Evolutionary conservation across 2,329 filamentous ascomycete species (phyloP), one percentile per base, ranked within the genome.

Genomic region (Phialemoniopsis sp.): DNA sequence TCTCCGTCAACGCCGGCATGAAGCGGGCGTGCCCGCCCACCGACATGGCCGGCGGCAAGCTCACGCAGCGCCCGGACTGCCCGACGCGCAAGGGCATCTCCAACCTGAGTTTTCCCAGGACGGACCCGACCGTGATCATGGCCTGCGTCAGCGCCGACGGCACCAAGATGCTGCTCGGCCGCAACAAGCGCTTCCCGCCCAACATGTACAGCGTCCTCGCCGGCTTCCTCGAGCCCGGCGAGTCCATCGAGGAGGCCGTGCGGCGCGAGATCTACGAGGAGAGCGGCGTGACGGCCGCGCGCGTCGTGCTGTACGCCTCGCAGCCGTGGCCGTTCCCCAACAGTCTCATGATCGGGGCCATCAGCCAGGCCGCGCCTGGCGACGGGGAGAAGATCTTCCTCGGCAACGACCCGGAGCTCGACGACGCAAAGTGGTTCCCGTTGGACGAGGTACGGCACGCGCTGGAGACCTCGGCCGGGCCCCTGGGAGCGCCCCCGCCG

Each of bases 41-140:
- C 2, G 87, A 93, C 58, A 63, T 73, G 32, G 70, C 70, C 16
- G 66, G 66, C 31, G 60, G 59, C 17, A 58, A 61, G 13, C 62
- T 73, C 8, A 60, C 61, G 18, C 67, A 77, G 32, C 81, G 89
- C 8, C 74, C 73, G 2, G 75, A 84, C 14, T 98, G 93, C 63
- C 82, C 79, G 8, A 94, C 90, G 1, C 80, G 93, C 39, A 85
- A 80, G 30, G 89, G 88, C 18, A 68, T 98, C 34, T 95, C 89
- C 26, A 98, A 98, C 64, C 73, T 96, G 38, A 85, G 77, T 55
- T 97, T 96, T 71, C 91, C 91, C 3, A 80, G 90, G 37, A 96
- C 91, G 3, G 90, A 96, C 53, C 89, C 90, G 1, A 95, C 89
- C 19, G 89, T 97, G 59, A 98, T 98, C 64, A 90, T 94, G 66